Conservation (phyloP, 306 rosid species). For the Glycine latifolia region DNA sequence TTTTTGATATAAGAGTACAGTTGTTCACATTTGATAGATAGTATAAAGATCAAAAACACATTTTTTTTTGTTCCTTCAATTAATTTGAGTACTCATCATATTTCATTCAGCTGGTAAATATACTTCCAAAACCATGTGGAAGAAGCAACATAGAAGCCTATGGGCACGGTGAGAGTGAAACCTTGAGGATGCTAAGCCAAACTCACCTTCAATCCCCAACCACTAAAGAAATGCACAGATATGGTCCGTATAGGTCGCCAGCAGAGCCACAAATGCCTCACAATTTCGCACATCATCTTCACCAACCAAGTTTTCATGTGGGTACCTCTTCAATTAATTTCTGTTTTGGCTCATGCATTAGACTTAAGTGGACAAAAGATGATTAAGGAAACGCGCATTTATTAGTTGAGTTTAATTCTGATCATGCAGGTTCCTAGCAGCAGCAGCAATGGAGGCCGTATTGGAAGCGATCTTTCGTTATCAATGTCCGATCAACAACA, state of each 20-base stretch:
- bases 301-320: constrained; percentile 66
- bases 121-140: constrained; percentile 53
- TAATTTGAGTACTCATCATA: too few species aligned
- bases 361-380: not conserved
- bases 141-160: constrained; percentile 46
- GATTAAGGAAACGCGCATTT: too few species aligned
- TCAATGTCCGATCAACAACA: constrained; percentile 61
- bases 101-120: constrained; percentile 44
- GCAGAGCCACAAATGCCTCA: constrained; percentile 47
- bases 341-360: not conserved
- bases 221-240: constrained; percentile 63
- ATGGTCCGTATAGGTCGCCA: constrained; percentile 60
- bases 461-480: constrained; percentile 70
- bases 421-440: constrained; percentile 67
- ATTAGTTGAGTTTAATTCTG: too few species aligned
- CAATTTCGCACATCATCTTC: constrained; percentile 51
- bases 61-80: too few species aligned
- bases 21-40: too few species aligned
- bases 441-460: constrained; percentile 73
- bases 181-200: constrained; percentile 57
- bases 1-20: too few species aligned
- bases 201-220: constrained; percentile 63
- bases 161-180: constrained; percentile 58
- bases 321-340: constrained; percentile 31
- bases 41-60: too few species aligned